Percentiles rank a stretch among this genome's conserved stretches.
Evolutionary conservation across 306 rosid species (phyloP).

Genomic region (Adenanthera pavonina): DNA sequence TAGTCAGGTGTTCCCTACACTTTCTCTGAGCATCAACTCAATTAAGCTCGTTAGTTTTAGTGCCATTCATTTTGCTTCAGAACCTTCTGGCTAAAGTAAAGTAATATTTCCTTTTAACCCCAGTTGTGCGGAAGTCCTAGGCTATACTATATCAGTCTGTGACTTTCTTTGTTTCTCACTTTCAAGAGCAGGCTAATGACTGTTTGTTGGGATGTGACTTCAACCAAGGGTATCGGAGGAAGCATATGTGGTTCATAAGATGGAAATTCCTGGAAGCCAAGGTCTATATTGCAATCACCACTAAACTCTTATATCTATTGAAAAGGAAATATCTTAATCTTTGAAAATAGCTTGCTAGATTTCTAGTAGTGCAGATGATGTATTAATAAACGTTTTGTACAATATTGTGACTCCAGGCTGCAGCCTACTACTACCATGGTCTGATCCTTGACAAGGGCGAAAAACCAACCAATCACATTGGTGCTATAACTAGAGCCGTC

Average conservation of each 20-base stretch:
- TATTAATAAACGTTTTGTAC: neutral
- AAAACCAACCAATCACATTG: conserved; percentile 70
- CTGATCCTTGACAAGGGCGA: conserved; percentile 84
- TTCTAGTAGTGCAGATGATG: conserved; percentile 6
- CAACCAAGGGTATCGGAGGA: conserved; percentile 66
- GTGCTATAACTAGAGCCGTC: conserved; percentile 72
- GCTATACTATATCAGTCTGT: neutral
- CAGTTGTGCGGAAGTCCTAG: neutral
- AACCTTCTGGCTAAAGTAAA: conserved; percentile 8
- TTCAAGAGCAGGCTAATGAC: conserved; percentile 71
- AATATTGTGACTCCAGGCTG: conserved; percentile 62
- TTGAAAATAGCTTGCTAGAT: neutral
- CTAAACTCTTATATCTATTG: neutral
- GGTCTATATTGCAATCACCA: conserved; percentile 49
- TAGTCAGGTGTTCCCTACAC: conserved; percentile 66
- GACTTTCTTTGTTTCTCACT: conserved; percentile 25
- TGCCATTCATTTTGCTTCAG: conserved; percentile 3
- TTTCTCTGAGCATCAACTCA: conserved; percentile 27
- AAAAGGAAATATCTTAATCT: neutral
- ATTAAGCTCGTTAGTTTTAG: conserved; percentile 12
- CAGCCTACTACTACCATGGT: conserved; percentile 95
- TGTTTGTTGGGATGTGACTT: conserved; percentile 64
- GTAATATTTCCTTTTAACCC: conserved; percentile 3
- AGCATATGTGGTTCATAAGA: conserved; percentile 80
- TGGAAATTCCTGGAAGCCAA: conserved; percentile 94